phyloP scores from a whole-genome alignment of 2,329 filamentous ascomycete genomes.

The Colletotrichum sp. region DNA sequence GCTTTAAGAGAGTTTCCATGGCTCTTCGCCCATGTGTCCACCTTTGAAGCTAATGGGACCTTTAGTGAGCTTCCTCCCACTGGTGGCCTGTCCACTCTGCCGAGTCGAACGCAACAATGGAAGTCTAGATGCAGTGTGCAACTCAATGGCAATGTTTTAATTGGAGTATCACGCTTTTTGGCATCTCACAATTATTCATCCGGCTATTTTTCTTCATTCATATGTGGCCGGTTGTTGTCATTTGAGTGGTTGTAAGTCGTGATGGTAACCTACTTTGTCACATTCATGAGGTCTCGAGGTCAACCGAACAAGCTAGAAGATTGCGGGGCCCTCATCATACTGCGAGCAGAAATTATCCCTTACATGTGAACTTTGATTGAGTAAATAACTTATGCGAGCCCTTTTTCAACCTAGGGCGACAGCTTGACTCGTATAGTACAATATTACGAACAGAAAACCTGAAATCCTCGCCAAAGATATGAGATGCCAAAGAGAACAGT shows the following conservation, averaged over 20 bases:
- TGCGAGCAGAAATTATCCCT: neutral
- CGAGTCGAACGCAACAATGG: neutral
- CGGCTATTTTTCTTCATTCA: neutral
- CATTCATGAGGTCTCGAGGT: neutral
- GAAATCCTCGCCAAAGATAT: neutral
- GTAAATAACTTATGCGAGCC: neutral
- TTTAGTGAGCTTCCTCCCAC: neutral
- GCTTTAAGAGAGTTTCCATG: neutral
- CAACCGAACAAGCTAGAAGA: neutral
- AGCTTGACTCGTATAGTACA: neutral
- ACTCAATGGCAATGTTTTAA: neutral
- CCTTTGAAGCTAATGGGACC: neutral
- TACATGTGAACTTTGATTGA: neutral
- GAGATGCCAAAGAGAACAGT: neutral
- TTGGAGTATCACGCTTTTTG: neutral
- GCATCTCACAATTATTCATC: neutral
- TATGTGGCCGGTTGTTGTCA: neutral
- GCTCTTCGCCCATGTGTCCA: neutral
- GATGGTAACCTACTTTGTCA: neutral
- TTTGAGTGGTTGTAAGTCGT: neutral
- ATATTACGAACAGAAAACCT: neutral
- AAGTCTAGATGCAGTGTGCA: neutral
- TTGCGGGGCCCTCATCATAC: neutral
- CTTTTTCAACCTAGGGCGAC: neutral
- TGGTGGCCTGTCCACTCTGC: neutral